These are phyloP conservation scores for Pythium biforme DNA, from an alignment of 352 stramenopile species.

Conservation along the genomic window DNA sequence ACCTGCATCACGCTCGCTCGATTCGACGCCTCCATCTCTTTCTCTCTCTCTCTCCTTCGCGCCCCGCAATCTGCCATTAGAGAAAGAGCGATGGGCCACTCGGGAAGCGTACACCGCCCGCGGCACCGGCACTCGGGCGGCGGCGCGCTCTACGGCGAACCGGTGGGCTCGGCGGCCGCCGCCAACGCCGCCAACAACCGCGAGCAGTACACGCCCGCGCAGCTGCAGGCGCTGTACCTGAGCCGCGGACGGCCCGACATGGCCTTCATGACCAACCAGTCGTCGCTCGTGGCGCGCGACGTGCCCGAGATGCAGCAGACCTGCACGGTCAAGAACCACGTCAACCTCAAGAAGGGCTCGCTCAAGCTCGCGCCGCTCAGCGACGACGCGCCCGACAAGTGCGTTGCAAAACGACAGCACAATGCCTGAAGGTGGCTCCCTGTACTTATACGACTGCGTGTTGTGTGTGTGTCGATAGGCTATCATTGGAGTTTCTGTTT, in stretches of 20 bases:
- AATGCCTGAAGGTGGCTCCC: no score
- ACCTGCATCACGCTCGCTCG: no score
- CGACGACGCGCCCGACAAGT: conserved; percentile 24
- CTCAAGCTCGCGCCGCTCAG: conserved; percentile 48
- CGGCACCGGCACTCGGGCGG: conserved; percentile 21
- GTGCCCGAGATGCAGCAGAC: conserved; percentile 84
- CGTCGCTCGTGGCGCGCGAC: conserved; percentile 37
- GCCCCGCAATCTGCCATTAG: neutral
- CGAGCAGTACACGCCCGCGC: conserved; percentile 70
- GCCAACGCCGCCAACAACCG: conserved; percentile 35
- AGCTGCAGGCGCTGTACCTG: conserved; percentile 83
- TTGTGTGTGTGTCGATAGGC: conserved; percentile 15
- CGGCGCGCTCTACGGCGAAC: conserved; percentile 66
- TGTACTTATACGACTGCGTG: neutral
- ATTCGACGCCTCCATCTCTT: neutral
- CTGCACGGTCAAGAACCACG: conserved; percentile 78
- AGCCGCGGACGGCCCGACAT: conserved; percentile 75
- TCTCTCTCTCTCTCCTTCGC: neutral
- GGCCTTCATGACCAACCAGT: conserved; percentile 83
- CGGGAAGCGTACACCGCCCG: conserved; percentile 60
- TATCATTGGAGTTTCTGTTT: conserved; percentile 67
- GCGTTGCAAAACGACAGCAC: no score
- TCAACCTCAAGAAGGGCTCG: conserved; percentile 82
- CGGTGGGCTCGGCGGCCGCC: conserved; percentile 31
- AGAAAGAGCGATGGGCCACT: conserved; percentile 54